phyloP scores from a whole-genome alignment of 2,329 filamentous ascomycete species.

The Botrytis fabae region DNA sequence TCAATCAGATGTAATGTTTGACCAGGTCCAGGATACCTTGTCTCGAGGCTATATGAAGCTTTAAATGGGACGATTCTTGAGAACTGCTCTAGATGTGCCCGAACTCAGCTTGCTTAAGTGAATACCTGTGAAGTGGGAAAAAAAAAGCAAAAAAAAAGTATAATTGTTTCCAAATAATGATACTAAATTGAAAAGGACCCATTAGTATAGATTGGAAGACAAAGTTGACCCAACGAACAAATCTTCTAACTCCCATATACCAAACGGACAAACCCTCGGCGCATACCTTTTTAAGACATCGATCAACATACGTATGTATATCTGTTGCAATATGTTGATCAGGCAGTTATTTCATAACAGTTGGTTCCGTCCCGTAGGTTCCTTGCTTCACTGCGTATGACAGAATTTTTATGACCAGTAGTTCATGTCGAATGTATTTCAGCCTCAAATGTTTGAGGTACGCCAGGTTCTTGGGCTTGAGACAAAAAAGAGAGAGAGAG shows the following conservation, averaged over 20 bases:
- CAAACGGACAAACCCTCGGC: slow-evolving; percentile 2
- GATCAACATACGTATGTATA: slow-evolving; percentile 14
- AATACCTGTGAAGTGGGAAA: slow-evolving; percentile 14
- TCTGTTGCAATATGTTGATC: slow-evolving; percentile 3
- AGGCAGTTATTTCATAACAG: slow-evolving; percentile 7
- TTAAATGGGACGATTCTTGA: slow-evolving; percentile 3
- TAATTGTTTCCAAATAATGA: slow-evolving; percentile 12
- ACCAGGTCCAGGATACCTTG: slow-evolving; percentile 16
- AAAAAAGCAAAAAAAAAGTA: neutral
- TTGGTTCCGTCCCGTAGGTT: neutral
- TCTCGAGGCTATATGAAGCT: neutral
- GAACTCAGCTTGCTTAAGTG: neutral
- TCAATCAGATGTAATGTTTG: slow-evolving; percentile 1
- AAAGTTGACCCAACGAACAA: neutral
- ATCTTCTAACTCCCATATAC: neutral
- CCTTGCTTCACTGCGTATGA: slow-evolving; percentile 21
- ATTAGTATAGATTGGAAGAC: slow-evolving; percentile 15
- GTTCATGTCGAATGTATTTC: slow-evolving; percentile 23
- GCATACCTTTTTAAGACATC: slow-evolving; percentile 24
- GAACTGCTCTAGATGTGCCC: slow-evolving; percentile 5
- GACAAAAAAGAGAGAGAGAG: neutral
- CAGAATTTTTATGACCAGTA: slow-evolving; percentile 17
- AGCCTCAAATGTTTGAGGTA: slow-evolving; percentile 22
- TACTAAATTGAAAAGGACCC: slow-evolving; percentile 10
- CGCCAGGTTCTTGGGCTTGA: slow-evolving; percentile 10